Evolutionary conservation across 2,329 filamentous ascomycete species (phyloP), one percentile per base, ranked within the genome.

Genomic region (Exophiala alcalophila): DNA sequence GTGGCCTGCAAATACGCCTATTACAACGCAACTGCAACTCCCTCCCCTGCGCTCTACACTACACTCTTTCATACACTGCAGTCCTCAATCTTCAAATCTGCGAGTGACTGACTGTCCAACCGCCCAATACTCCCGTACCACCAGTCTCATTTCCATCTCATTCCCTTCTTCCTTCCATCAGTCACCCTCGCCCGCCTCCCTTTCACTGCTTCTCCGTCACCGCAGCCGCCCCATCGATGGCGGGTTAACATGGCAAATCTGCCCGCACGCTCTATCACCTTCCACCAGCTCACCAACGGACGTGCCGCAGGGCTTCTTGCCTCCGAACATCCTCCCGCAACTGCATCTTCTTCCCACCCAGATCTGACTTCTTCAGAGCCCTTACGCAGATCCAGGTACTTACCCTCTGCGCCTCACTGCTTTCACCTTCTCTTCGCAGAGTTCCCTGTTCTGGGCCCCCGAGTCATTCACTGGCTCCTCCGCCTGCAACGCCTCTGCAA

Each of bases 231-330:
- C 47, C 35, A 34, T 49, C 46, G 50, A 55, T 55, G 52, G 52
- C 49, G 52, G 52, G 47, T 49, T 53, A 53, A 55, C 40, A 57
- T 46, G 54, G 56, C 47, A 42, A 42, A 43, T 49, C 47, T 38
- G 54, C 54, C 48, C 47, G 44, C 52, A 40, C 49, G 50, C 31
- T 49, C 46, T 43, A n/a, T 55, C 44, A 29, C 45, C 46, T 28
- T 53, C 51, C n/a, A n/a, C 25, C 38, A 54, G 26, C 46, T 48
- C 44, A 50, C 49, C 36, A 42, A 34, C 44, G 47, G 43, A 40
- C 34, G 35, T 30, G 33, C 52, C 58, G 61, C 61, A 63, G 59
- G 61, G 59, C 54, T 55, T 31, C 35, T 42, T 47, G 34, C 44
- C 29, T 49, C 53, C 38, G 48, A 49, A 50, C 54, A 49, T 46